These are phyloP conservation scores for Sequoia sempervirens DNA, from an alignment of 75 land plant species.

Conservation along the genomic window DNA sequence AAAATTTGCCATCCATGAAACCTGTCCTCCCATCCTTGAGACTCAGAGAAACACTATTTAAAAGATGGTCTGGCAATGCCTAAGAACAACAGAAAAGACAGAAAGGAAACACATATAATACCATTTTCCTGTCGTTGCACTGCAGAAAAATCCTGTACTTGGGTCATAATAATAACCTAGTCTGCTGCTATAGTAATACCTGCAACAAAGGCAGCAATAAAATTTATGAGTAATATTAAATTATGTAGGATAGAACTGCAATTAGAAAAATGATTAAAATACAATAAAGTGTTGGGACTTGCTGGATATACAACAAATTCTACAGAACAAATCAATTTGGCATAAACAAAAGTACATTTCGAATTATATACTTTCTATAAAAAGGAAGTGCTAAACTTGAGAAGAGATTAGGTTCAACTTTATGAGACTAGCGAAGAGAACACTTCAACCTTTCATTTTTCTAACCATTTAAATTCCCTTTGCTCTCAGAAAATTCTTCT, in stretches of 20 bases:
- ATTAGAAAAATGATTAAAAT: neutral
- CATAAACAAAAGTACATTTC: neutral
- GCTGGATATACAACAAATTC: neutral
- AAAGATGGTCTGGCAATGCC: neutral
- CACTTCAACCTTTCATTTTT: neutral
- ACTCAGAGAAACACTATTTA: neutral
- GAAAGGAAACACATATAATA: conserved; percentile 11
- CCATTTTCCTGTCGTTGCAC: conserved; percentile 66
- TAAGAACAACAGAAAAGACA: neutral
- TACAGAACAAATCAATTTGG: neutral
- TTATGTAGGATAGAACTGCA: neutral
- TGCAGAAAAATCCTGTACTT: conserved; percentile 62
- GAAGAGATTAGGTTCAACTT: neutral
- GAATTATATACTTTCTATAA: neutral
- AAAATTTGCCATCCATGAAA: neutral
- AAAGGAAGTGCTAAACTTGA: neutral
- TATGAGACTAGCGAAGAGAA: neutral
- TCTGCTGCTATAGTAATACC: conserved; percentile 77
- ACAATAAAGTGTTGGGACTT: neutral
- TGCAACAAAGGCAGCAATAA: conserved; percentile 14
- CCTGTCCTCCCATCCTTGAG: no score
- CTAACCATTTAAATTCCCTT: neutral
- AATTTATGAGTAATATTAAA: neutral
- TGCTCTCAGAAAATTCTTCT: neutral
- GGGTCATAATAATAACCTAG: conserved; percentile 82